Conservation (phyloP, 2,329 filamentous ascomycete species). For the Zymoseptoria brevis region DNA sequence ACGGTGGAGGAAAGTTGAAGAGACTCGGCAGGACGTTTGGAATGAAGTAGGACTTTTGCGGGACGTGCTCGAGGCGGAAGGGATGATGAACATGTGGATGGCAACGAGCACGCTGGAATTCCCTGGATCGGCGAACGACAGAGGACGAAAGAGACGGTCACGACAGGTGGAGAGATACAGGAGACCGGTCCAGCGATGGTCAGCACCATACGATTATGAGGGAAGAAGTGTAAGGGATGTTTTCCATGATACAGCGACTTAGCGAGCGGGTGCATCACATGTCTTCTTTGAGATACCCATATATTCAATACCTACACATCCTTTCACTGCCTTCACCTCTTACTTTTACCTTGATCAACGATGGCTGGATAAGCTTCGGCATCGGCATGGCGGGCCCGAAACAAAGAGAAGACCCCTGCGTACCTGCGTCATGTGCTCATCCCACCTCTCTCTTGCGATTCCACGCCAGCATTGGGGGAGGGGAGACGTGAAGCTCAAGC, state of each 20-base stretch:
- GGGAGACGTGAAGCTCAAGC: not conserved
- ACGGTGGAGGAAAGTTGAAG: not conserved
- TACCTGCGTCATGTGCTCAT: not conserved
- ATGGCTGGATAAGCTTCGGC: not conserved
- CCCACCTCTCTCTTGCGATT: not conserved
- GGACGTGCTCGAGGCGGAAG: not conserved
- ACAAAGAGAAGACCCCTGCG: not conserved
- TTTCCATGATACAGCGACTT: not conserved
- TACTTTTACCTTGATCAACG: not conserved
- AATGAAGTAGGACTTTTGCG: not conserved
- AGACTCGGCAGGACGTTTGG: not conserved
- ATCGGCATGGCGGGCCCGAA: not conserved
- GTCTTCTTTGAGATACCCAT: not conserved
- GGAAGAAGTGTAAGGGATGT: not conserved
- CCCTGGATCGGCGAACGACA: too few relatives aligned
- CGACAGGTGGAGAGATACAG: too few relatives aligned
- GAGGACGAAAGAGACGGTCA: too few relatives aligned
- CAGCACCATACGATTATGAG: not conserved
- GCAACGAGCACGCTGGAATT: too few relatives aligned
- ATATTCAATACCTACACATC: not conserved
- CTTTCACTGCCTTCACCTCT: not conserved
- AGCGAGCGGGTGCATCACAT: not conserved
- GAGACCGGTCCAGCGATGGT: too few relatives aligned
- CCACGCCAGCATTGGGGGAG: too few relatives aligned
- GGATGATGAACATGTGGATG: not conserved